Base-by-base conservation (phyloP, 352 stramenopile genomes). In the Globisporangium viniferum region DNA sequence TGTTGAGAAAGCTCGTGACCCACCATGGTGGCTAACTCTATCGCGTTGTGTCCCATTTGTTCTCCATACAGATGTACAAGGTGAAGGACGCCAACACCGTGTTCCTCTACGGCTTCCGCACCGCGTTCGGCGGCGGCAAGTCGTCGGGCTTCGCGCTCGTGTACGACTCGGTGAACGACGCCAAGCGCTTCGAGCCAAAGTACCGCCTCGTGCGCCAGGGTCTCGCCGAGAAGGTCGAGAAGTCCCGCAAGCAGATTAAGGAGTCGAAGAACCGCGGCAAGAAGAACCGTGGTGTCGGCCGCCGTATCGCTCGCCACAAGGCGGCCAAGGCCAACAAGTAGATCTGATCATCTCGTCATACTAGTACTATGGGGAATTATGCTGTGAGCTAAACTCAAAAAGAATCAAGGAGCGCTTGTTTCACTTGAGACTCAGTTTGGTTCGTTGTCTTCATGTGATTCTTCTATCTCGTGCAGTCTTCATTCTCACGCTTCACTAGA, bases 221-320 rank as follows among this genome's bases (percentile, higher is more conserved):
- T 69, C 82, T 96, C 64, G 76, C 85, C 48, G 90, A 98, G 66
- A 98, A 98, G 90, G 97, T 98, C 71, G 97, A 99, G 82, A 97
- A 86, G 68, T 99, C 94, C 67, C 90, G 97, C 73, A 99, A 99
- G 92, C 96, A 98, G 78, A 99, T 99, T 85, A 99, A 99, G 94
- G 97, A 99, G 81, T 89, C 93, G 72, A 99, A 99, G 95, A 99
- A 99, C 89, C 96, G 97, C 69, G 93, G 74, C 73, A 97, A 98
- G 89, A 99, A 99, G 94, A 79, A 98, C 64, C 95, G 97, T 69
- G 97, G 97, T 93, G 97, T 98, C 33, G 97, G 97, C 73, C 94
- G 96, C 68, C 95, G 94, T 82, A 99, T 99, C 80, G 96, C 97
- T 74, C 98, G 97, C 83, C 97, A 99, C 95, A 99, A 99, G 90